A percentile compares a stretch with the other conserved stretches of the same genome.
These are phyloP conservation scores for Apiospora arundinis DNA, from an alignment of 2,329 filamentous ascomycete species.

Conservation along the genomic window DNA sequence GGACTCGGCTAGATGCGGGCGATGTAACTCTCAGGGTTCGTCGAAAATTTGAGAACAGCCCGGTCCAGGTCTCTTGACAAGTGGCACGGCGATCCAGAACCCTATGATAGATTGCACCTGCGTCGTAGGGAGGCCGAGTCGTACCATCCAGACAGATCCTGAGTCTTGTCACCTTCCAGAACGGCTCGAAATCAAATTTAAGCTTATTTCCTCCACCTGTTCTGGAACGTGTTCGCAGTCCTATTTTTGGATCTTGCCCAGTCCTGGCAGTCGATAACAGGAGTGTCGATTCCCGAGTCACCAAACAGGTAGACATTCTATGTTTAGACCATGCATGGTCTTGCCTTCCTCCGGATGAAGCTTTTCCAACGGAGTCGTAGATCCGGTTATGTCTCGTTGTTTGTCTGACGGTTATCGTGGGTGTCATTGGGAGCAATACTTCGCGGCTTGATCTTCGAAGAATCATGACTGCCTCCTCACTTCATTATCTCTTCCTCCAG, in stretches of 20 bases:
- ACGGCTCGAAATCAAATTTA: background rate
- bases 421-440: background rate
- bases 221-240: conserved; percentile 1
- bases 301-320: background rate
- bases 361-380: background rate
- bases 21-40: conserved; percentile 16
- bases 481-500: conserved; percentile 11
- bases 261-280: background rate
- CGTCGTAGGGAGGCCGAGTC: background rate
- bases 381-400: background rate
- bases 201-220: conserved; percentile 1
- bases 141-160: background rate
- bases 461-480: background rate
- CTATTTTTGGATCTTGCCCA: background rate
- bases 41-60: background rate
- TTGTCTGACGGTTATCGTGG: background rate
- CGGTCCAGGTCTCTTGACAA: background rate
- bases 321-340: conserved; percentile 3
- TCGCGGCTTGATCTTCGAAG: background rate
- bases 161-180: background rate
- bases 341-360: background rate
- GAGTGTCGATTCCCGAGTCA: background rate
- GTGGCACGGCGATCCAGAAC: background rate
- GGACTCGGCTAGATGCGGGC: conserved; percentile 1
- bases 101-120: conserved; percentile 1